Conservation (phyloP, 225 moss, liverwort and hornwort species). For the Pseudisothecium myosuroides region DNA sequence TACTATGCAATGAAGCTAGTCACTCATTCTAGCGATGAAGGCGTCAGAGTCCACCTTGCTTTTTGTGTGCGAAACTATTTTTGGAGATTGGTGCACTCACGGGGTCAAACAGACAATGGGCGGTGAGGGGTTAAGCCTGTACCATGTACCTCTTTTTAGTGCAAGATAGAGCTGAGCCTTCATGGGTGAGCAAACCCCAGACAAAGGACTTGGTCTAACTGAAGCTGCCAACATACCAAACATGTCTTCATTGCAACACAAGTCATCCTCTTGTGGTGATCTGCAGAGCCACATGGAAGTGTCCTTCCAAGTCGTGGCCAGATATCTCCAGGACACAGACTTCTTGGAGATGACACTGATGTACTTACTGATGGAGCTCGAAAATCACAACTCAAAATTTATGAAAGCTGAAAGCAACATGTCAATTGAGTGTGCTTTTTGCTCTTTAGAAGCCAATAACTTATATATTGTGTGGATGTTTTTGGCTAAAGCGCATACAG, state of each 20-base stretch:
- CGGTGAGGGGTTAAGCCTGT: neutral
- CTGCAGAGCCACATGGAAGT: neutral
- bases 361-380: neutral
- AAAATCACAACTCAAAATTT: neutral
- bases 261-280: neutral
- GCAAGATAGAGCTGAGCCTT: neutral
- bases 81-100: neutral
- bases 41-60: accelerated
- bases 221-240: neutral
- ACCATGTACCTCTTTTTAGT: neutral
- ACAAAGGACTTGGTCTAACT: neutral
- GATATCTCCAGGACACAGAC: neutral
- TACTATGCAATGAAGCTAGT: neutral
- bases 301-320: neutral
- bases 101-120: neutral
- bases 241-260: neutral
- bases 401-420: neutral
- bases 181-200: neutral
- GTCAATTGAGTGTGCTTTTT: neutral
- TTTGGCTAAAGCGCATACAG: neutral
- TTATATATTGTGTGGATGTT: too few species aligned
- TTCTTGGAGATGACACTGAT: neutral
- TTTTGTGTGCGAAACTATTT: too few species aligned
- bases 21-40: neutral
- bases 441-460: neutral